Conservation (phyloP, 2,329 filamentous ascomycete species). For the Alternaria ventricosa region DNA sequence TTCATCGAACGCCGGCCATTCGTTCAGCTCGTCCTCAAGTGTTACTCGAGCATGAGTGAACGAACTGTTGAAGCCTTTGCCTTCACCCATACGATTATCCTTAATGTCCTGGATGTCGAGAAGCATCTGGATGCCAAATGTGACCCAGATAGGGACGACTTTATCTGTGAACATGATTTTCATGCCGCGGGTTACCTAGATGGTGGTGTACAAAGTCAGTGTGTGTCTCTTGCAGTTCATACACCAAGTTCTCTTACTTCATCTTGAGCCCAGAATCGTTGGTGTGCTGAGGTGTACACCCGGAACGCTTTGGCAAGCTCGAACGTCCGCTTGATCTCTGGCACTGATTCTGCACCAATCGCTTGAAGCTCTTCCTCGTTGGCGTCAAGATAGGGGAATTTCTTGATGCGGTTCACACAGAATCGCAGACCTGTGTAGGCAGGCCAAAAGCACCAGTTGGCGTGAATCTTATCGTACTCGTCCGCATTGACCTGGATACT, state of each 20-base stretch:
- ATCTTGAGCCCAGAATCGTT: not conserved
- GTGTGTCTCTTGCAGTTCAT: not conserved
- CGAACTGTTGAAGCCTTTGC: not conserved
- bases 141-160: not conserved
- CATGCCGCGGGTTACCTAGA: not conserved
- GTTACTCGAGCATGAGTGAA: too few species aligned
- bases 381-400: not conserved
- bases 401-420: not conserved
- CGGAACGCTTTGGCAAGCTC: not conserved
- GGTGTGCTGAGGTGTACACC: not conserved
- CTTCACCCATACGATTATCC: not conserved
- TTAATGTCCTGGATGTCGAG: not conserved
- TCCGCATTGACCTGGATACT: not conserved
- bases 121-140: not conserved
- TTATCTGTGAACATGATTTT: not conserved
- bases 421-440: not conserved
- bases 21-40: too few species aligned
- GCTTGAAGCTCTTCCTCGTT: not conserved
- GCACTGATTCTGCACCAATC: not conserved
- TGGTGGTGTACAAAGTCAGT: not conserved
- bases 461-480: not conserved
- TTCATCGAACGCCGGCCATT: not conserved
- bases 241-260: not conserved
- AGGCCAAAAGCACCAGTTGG: not conserved
- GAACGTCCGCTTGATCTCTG: not conserved